Conservation (phyloP, 148 eudicot genomes). For the Chenopodium quinoa region DNA sequence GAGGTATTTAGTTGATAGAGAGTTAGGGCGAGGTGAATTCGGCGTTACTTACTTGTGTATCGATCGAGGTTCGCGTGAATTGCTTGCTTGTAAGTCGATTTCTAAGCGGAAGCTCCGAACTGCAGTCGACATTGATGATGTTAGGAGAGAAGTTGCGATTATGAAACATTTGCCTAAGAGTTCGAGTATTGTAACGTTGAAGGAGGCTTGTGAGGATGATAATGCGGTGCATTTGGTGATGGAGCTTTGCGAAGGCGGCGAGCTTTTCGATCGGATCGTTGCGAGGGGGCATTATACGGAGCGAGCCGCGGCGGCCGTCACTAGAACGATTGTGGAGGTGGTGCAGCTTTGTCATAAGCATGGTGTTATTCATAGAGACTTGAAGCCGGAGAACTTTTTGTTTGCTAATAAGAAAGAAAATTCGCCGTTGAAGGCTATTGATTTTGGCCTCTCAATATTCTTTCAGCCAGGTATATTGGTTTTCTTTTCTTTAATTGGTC, state of each 20-base stretch:
- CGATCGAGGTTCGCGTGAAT: constrained; percentile 47
- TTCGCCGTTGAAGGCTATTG: constrained; percentile 93
- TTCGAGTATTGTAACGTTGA: constrained; percentile 68
- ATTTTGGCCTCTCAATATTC: constrained; percentile 95
- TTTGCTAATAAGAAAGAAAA: constrained; percentile 95
- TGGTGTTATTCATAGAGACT: constrained; percentile 88
- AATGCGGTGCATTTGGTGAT: constrained; percentile 91
- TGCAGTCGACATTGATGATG: constrained; percentile 86
- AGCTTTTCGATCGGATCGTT: constrained; percentile 90
- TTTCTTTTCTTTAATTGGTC: background rate
- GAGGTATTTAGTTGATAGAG: constrained; percentile 67
- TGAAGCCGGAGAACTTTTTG: constrained; percentile 95
- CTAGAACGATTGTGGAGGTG: constrained; percentile 81
- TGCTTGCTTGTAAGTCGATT: constrained; percentile 87
- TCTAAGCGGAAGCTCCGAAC: constrained; percentile 88
- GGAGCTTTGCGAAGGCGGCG: constrained; percentile 98
- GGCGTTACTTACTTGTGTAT: constrained; percentile 85
- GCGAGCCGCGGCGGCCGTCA: constrained; percentile 76
- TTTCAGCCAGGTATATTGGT: constrained; percentile 68
- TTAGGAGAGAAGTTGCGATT: constrained; percentile 87
- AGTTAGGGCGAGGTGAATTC: constrained; percentile 85
- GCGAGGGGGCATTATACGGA: constrained; percentile 95
- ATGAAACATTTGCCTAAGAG: constrained; percentile 79
- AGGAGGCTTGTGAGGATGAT: constrained; percentile 97
- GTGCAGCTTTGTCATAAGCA: constrained; percentile 87